Base-by-base conservation (phyloP, 768 basidiomycete genomes). In the Leccinum disarticulatum region DNA sequence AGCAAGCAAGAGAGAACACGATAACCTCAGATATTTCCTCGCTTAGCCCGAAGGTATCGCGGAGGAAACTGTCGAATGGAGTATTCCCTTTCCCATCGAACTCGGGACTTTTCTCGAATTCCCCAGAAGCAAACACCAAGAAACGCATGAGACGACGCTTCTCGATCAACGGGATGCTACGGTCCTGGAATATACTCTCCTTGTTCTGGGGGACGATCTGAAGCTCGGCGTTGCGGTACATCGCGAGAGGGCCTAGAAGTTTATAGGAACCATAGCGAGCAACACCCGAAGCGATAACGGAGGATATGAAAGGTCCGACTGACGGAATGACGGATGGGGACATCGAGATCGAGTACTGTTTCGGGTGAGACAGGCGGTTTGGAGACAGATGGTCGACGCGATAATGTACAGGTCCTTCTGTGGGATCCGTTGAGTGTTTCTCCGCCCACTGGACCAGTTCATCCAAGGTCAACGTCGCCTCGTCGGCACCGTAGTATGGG, bases 71-170 rank as follows among this genome's bases (percentile, higher is more conserved):
- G 6, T 79, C 66, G 62, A 96, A 88, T 0, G 87, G 77, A 14
- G 73, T 67, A 25, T 84, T 69, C 14, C 85, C 80, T 63, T 83
- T 81, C 6, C 82, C 82, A 69, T 80, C 73, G 2, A 89, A 66
- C 63, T 91, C 88, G 15, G 77, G 74, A 60, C 79, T 80, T 19
- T 70, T 74, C 70, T 92, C 91, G 57, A 91, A 91, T 1, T 92
- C 88, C 0, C 86, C 84, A 2, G 83, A 82, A 38, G 91, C 87
- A 68, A 93, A 95, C 65, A 87, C 82, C 50, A 98, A 75, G 66
- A 96, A 93, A 58, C 95, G 91, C 91, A 98, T 98, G 27, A 98
- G 77, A 33, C 91, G 81, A 48, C 95, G 79, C 76, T 98, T 98
- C 62, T 95, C 92, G 33, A 95, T 70, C 11, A 98, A 79, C 7